Percentiles rank a stretch among this genome's conserved stretches.
phyloP scores from a whole-genome alignment of 108 stramenopile species.

The Discostella pseudostelligera region DNA sequence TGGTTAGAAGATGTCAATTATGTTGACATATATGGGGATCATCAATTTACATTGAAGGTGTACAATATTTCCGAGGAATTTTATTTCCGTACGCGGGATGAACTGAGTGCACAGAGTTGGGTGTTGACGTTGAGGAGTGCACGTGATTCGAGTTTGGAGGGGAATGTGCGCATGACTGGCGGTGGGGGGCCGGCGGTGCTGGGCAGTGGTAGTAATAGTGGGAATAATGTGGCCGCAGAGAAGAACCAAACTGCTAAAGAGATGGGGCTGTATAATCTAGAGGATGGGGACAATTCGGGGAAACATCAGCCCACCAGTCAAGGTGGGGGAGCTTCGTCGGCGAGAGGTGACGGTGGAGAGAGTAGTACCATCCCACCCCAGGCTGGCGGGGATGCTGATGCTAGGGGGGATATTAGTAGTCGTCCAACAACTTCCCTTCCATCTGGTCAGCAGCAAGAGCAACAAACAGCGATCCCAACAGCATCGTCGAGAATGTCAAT shows the following conservation, averaged over 20 bases:
- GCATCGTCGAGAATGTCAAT: conserved; percentile 49
- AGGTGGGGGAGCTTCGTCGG: not conserved
- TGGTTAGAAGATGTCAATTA: conserved; percentile 70
- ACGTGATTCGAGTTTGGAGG: conserved; percentile 53
- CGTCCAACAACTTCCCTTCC: conserved; percentile 10
- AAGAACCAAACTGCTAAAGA: conserved; percentile 31
- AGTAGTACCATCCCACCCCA: not conserved
- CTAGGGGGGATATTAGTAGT: conserved; percentile 6
- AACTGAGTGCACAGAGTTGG: conserved; percentile 72
- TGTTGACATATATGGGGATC: conserved; percentile 65
- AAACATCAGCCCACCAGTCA: conserved; percentile 13
- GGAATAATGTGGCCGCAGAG: not conserved
- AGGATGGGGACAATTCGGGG: conserved; percentile 41
- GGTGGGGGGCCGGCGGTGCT: conserved; percentile 7
- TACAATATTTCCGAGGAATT: conserved; percentile 82
- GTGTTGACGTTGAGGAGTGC: conserved; percentile 61
- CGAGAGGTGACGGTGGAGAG: not conserved
- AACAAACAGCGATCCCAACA: conserved; percentile 1
- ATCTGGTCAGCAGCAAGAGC: conserved; percentile 12
- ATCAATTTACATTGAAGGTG: conserved; percentile 76
- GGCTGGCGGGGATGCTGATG: conserved; percentile 4
- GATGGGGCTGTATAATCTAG: conserved; percentile 45
- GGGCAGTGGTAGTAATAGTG: conserved; percentile 2
- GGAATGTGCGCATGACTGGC: conserved; percentile 16
- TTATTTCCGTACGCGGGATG: conserved; percentile 69